These are phyloP conservation scores for Naegleria lovaniensis DNA, from an alignment of 208 protist genomes.

Conservation along the genomic window DNA sequence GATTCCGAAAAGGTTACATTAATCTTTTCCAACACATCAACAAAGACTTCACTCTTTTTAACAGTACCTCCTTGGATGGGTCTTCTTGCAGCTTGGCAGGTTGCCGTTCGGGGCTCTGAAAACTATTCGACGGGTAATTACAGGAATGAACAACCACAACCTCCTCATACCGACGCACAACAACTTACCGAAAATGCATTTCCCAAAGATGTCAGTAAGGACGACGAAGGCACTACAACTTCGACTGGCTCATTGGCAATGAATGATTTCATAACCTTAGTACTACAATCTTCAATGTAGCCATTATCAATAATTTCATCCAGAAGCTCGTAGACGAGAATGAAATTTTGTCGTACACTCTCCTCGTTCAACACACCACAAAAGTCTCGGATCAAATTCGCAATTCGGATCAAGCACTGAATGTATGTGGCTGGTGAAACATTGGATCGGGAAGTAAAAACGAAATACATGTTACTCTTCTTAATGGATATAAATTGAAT, in stretches of 20 bases:
- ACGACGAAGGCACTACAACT: conserved; percentile 32
- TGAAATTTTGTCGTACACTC: conserved; percentile 69
- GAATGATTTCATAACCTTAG: conserved; percentile 66
- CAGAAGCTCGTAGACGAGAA: conserved; percentile 79
- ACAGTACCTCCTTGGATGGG: conserved; percentile 49
- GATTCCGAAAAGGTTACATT: conserved; percentile 60
- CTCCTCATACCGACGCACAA: too few relatives aligned
- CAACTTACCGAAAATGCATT: conserved; percentile 33
- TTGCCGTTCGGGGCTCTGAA: neutral
- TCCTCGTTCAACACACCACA: conserved; percentile 74
- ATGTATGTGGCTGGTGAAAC: conserved; percentile 57
- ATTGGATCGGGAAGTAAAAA: conserved; percentile 66
- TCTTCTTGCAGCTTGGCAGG: conserved; percentile 34
- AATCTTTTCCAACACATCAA: conserved; percentile 75
- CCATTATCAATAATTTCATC: conserved; percentile 80
- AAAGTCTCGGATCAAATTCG: conserved; percentile 71
- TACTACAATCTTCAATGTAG: conserved; percentile 62
- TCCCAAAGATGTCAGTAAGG: conserved; percentile 31
- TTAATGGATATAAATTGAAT: conserved; percentile 67
- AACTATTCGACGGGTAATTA: too few relatives aligned
- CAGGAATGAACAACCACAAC: too few relatives aligned
- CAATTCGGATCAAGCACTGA: conserved; percentile 62
- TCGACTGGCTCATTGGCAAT: conserved; percentile 62
- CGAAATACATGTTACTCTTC: conserved; percentile 64
- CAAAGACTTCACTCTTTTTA: conserved; percentile 74